A percentile compares a stretch with the other conserved stretches of the same genome.
Conservation (phyloP, 768 basidiomycete species). For the Serendipita vermifera region DNA sequence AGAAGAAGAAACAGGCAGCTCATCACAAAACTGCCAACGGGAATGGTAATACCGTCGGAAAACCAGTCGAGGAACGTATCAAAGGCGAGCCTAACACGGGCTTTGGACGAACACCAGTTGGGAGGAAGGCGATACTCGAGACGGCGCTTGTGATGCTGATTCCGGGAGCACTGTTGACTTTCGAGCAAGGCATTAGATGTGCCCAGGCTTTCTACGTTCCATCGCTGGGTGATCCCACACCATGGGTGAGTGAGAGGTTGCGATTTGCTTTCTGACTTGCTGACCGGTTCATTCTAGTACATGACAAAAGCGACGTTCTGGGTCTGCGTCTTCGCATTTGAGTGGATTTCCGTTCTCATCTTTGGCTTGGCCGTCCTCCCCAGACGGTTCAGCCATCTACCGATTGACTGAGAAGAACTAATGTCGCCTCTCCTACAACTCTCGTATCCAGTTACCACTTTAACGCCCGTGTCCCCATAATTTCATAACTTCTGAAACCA, state of each 20-base stretch:
- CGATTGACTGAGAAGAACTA: not conserved
- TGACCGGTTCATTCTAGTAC: constrained; percentile 1
- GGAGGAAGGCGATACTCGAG: not conserved
- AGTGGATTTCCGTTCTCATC: not conserved
- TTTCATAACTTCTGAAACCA: too few species aligned
- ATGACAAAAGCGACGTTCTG: not conserved
- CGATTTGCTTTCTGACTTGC: too few species aligned
- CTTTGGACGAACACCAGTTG: not conserved
- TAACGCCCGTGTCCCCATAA: too few species aligned
- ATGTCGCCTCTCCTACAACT: too few species aligned
- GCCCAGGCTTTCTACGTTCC: not conserved
- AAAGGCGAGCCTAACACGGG: constrained; percentile 6
- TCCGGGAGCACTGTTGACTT: constrained; percentile 4
- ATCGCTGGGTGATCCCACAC: not conserved
- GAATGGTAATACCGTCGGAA: not conserved
- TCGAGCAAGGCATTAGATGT: not conserved
- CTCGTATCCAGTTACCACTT: too few species aligned
- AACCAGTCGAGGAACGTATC: not conserved
- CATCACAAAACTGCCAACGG: not conserved
- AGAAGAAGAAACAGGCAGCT: not conserved
- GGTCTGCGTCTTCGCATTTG: not conserved
- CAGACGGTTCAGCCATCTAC: not conserved
- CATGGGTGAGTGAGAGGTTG: constrained; percentile 9
- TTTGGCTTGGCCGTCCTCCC: not conserved
- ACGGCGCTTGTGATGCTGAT: constrained; percentile 6